Base-by-base conservation (phyloP, 805 yeast species). In the Metahyphopichia silvanorum region DNA sequence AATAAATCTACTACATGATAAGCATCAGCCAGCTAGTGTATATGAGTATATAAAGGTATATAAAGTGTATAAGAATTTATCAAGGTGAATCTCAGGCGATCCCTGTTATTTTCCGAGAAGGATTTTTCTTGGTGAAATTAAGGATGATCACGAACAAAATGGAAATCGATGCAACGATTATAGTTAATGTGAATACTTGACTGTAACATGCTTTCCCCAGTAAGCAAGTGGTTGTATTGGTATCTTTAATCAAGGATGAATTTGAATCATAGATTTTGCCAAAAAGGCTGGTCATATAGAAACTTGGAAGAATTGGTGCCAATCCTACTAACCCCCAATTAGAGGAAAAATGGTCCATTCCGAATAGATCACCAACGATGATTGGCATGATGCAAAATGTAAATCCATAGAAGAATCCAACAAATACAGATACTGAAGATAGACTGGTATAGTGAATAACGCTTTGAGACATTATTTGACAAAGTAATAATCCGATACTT, bases 301-400 rank as follows among this genome's bases (percentile, higher is more conserved):
- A 73, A 24, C 82, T 73, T 1, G 84, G 77, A 0, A 79, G 40
- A 11, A 81, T 71, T 1, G 93, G 89, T 0, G 88, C 76, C 32
- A 81, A 48, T 8, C 80, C 77, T 15, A 82, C 69, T 21, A 79
- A 50, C 0, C 94, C 94, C 86, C 88, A 84, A 47, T 82, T 82
- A 42, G 73, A 77, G 6, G 85, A 74, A 46, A 83, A 82, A 32
- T 73, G 66, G 12, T 63, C 63, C 63, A 85, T 73, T 2, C 93
- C 93, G 58, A 82, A 84, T 7, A 71, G 56, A 42, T 85, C 91
- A 12, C 86, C 74, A n/a, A 82, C 71, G 14, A 85, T 74, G n/a
- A 84, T 77, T 4, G 94, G 93, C 56, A 76, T 72, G 6, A 82
- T 67, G 31, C 89, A 83, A 58, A 82, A 82, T 15, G 79, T 68